Evolutionary conservation across 1,139 yeast species (phyloP), one percentile per base, ranked within the genome.

Genomic region (Meyerozyma carpophila): DNA sequence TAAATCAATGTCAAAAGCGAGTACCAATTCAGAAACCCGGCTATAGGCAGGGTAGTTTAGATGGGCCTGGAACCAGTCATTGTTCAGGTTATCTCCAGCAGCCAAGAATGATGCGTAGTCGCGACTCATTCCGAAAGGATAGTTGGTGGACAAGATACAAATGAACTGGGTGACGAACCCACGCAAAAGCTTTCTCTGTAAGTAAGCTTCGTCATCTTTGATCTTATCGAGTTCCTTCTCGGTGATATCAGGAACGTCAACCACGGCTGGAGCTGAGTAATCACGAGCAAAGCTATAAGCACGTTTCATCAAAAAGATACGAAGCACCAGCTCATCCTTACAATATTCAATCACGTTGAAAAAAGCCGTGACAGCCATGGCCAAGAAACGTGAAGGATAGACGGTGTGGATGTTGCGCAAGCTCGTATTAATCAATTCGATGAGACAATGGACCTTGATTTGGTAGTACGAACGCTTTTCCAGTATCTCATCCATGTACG

Each of bases 371-470:
- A 82, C 68, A 1, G 81, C 77, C 76, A 86, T 83, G 1, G 84
- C 75, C 43, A 91, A 65, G 56, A 87, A 87, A 48, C 86, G 74
- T 1, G 95, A 84, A 10, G 96, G 96, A 55, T 82, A 82, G 20
- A 39, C 59, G 0, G 95, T 84, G 37, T 73, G 66, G 49, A 84
- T 81, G 44, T 79, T 66, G 48, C 63, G 66, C 54, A 84, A 58
- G 39, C 80, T 75, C 41, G 77, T 68, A 32, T 67, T 70, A 47
- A 84, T 62, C 45, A 86, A 69, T 61, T 87, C 94, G 44, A 81
- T 67, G 10, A 85, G 55, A 36, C 81, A 69, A 59, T 84, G 85
- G 47, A 85, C 67, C 61, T 82, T 79, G 44, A 88, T 51, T 44
- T 80, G 82, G 48, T 72, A 70, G 44, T 68, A 68, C 44, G 59